These are phyloP conservation scores for Erodium moschatum DNA, from an alignment of 441 rosid species.

Conservation along the genomic window DNA sequence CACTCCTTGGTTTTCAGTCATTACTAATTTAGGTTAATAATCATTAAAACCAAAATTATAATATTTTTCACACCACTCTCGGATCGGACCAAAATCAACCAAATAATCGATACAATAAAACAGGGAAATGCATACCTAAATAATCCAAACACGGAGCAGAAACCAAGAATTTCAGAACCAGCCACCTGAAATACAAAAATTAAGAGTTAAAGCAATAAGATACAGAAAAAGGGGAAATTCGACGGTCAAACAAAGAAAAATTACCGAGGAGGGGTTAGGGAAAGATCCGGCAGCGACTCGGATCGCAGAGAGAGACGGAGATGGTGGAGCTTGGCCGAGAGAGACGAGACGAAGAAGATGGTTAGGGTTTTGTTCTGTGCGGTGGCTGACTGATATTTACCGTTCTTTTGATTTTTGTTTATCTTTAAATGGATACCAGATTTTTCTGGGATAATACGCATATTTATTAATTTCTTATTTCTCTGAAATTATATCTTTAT, in stretches of 20 bases:
- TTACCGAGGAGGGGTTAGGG: background rate
- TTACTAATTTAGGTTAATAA: background rate
- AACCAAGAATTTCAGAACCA: background rate
- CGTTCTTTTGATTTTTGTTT: no score
- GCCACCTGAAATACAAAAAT: background rate
- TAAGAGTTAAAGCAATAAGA: background rate
- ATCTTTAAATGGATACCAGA: background rate
- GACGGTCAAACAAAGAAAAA: background rate
- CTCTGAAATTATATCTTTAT: no score
- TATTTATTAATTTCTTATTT: no score
- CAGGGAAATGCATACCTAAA: no score
- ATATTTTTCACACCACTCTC: no score
- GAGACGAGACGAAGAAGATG: background rate
- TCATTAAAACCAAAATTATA: no score
- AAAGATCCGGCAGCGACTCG: no score
- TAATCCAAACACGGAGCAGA: background rate
- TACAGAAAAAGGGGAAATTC: background rate
- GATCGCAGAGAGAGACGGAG: background rate
- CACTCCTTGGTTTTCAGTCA: background rate
- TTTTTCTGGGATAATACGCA: no score
- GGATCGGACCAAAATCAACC: no score
- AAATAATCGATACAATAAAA: no score
- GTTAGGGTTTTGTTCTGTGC: background rate
- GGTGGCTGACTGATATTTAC: background rate
- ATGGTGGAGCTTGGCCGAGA: background rate